Conservation (phyloP, 2,329 filamentous ascomycete species). For the Pseudocercospora vitis region DNA sequence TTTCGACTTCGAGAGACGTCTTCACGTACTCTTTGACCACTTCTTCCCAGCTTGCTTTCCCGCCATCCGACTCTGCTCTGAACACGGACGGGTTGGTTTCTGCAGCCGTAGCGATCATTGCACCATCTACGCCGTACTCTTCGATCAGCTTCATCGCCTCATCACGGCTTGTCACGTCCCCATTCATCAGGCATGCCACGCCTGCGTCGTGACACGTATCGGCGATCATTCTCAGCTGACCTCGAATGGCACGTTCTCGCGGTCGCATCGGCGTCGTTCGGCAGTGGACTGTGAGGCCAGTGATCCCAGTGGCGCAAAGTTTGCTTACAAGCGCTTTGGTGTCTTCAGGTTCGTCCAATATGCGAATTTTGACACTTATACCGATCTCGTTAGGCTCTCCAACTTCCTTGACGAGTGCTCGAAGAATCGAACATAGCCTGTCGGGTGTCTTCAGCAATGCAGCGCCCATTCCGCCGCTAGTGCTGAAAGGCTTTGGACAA, state of each 20-base stretch:
- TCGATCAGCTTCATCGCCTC: constrained; percentile 69
- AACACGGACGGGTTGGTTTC: constrained; percentile 93
- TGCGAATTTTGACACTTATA: constrained; percentile 93
- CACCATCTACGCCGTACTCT: constrained; percentile 85
- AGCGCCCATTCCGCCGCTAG: constrained; percentile 90
- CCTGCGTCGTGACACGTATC: constrained; percentile 78
- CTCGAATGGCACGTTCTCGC: constrained; percentile 77
- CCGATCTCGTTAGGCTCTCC: constrained; percentile 78
- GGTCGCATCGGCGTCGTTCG: constrained; percentile 95
- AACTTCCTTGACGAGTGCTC: constrained; percentile 76
- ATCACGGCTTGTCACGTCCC: constrained; percentile 76
- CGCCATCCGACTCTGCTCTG: constrained; percentile 66
- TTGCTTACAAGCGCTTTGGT: constrained; percentile 76
- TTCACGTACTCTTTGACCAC: constrained; percentile 75
- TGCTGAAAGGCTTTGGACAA: constrained; percentile 97
- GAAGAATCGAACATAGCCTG: constrained; percentile 76
- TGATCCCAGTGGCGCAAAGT: constrained; percentile 85
- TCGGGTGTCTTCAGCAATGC: constrained; percentile 85
- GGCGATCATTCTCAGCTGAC: constrained; percentile 78
- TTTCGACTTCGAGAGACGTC: constrained; percentile 72
- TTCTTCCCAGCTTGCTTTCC: constrained; percentile 70
- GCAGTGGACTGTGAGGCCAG: constrained; percentile 88
- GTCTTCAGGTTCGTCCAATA: constrained; percentile 72
- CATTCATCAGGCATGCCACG: constrained; percentile 93
- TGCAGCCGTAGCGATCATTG: constrained; percentile 93